Evolutionary conservation across 768 basidiomycete species (phyloP).

Genomic region (Boletus rex-veris): DNA sequence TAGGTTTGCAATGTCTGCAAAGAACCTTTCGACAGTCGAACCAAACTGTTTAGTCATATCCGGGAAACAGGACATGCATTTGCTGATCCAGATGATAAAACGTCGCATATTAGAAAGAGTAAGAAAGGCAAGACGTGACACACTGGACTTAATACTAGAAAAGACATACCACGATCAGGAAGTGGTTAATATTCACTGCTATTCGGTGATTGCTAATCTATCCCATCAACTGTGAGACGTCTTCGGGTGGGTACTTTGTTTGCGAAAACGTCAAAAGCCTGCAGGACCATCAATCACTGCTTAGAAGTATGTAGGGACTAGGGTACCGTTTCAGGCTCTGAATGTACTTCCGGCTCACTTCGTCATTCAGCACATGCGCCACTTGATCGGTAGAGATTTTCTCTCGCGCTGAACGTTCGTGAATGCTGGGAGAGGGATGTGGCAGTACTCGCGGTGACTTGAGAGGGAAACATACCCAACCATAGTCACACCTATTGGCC

Average conservation of each 20-base stretch:
- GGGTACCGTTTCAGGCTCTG: conserved; percentile 92
- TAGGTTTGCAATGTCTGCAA: conserved; percentile 68
- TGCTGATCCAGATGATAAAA: conserved; percentile 35
- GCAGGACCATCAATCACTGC: conserved; percentile 8
- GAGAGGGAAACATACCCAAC: conserved; percentile 67
- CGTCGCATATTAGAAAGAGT: conserved; percentile 33
- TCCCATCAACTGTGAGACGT: conserved; percentile 91
- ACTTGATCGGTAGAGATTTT: conserved; percentile 98
- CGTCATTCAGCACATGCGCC: conserved; percentile 97
- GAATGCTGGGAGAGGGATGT: conserved; percentile 56
- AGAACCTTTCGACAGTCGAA: conserved; percentile 60
- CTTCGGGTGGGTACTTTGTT: conserved; percentile 92
- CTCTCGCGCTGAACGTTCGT: conserved; percentile 96
- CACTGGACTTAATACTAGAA: conserved; percentile 4
- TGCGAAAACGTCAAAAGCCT: conserved; percentile 95
- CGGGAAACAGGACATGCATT: conserved; percentile 67
- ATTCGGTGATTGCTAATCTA: conserved; percentile 28
- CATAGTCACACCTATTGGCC: conserved; percentile 99
- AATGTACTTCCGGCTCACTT: conserved; percentile 98
- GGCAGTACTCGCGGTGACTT: background rate
- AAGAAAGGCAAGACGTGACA: conserved; percentile 28
- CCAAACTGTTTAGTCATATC: conserved; percentile 74
- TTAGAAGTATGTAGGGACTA: background rate
- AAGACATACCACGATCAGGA: conserved; percentile 5
- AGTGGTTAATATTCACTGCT: background rate